Conservation (phyloP, 768 basidiomycete species). For the Trametes maxima region DNA sequence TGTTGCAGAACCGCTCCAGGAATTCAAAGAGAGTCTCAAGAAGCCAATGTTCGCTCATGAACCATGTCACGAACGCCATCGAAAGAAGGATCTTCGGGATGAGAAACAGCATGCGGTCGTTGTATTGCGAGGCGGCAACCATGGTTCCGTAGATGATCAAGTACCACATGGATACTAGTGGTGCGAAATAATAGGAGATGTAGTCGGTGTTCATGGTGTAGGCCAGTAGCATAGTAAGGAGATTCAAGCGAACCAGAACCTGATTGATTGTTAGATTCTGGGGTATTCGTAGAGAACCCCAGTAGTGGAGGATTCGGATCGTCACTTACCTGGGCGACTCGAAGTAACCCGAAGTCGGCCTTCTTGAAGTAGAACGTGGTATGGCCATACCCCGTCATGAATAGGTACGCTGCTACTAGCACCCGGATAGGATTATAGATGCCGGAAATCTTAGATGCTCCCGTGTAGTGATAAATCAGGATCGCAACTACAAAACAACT, state of each 20-base stretch:
- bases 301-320: neutral
- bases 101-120: constrained; percentile 68
- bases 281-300: neutral
- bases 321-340: constrained; percentile 65
- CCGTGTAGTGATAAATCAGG: constrained; percentile 90
- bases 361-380: constrained; percentile 89
- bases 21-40: constrained; percentile 65
- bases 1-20: constrained; percentile 66
- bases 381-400: constrained; percentile 94
- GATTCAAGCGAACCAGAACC: constrained; percentile 82
- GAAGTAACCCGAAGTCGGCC: constrained; percentile 79
- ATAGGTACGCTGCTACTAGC: constrained; percentile 85
- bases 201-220: constrained; percentile 94
- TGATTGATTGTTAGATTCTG: constrained; percentile 29
- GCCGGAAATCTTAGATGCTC: constrained; percentile 88
- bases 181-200: constrained; percentile 88
- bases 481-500: constrained; percentile 63
- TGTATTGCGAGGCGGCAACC: constrained; percentile 67
- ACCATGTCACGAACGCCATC: constrained; percentile 60
- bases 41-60: constrained; percentile 65
- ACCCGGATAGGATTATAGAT: constrained; percentile 92
- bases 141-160: constrained; percentile 84
- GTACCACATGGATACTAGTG: constrained; percentile 90
- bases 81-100: constrained; percentile 71
- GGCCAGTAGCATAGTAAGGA: constrained; percentile 78